Evolutionary conservation across 2,329 filamentous ascomycete species (phyloP).

Genomic region (Pseudogymnoascus sp.): DNA sequence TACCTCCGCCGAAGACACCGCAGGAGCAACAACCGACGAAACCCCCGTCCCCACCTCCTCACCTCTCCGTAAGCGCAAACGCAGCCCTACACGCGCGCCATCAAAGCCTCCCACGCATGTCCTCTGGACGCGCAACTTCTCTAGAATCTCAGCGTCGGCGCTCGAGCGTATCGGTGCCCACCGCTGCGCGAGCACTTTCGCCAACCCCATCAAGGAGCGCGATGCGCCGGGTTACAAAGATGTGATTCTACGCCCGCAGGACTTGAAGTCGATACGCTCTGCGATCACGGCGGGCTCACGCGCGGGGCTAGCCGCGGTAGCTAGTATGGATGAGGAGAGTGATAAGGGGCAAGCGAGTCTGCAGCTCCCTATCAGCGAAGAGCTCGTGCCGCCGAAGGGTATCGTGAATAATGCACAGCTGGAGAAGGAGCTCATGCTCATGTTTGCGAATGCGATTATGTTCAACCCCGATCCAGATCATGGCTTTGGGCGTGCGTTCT

Average conservation of each 20-base stretch:
- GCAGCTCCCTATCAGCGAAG: slow-evolving; percentile 61
- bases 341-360: slow-evolving; percentile 49
- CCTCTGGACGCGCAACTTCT: slow-evolving; percentile 66
- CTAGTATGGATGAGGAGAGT: slow-evolving; percentile 46
- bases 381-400: slow-evolving; percentile 74
- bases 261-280: slow-evolving; percentile 68
- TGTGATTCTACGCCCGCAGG: slow-evolving; percentile 65
- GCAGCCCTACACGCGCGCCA: slow-evolving; percentile 39
- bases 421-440: slow-evolving; percentile 86
- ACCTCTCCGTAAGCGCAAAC: slow-evolving; percentile 43
- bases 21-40: slow-evolving; percentile 46
- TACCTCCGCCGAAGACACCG: slow-evolving; percentile 14
- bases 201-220: slow-evolving; percentile 62
- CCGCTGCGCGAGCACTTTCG: slow-evolving; percentile 71
- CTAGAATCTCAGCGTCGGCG: slow-evolving; percentile 62
- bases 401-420: slow-evolving; percentile 92
- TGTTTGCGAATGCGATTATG: slow-evolving; percentile 98
- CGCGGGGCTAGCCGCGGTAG: slow-evolving; percentile 51
- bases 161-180: slow-evolving; percentile 71
- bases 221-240: slow-evolving; percentile 69
- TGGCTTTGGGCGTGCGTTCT: slow-evolving; percentile 56
- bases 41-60: slow-evolving; percentile 25
- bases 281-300: slow-evolving; percentile 67
- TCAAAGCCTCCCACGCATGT: slow-evolving; percentile 57
- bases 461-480: slow-evolving; percentile 80